Conservation (phyloP, 345 rosid genomes). For the Euphorbia peplus region DNA sequence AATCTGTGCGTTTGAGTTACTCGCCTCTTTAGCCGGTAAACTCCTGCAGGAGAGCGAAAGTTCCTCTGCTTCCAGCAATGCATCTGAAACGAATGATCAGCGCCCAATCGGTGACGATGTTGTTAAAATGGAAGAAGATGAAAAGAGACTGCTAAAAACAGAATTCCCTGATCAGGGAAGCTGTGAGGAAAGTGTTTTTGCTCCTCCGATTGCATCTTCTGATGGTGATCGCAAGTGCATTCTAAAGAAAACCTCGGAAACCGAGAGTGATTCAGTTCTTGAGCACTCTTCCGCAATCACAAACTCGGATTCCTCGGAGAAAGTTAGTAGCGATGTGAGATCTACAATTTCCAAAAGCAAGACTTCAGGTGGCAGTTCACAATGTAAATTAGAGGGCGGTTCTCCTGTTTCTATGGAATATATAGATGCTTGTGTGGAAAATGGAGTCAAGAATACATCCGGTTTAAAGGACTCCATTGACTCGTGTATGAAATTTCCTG, state of each 20-base stretch:
- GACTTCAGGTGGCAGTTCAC: constrained; percentile 17
- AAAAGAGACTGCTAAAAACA: constrained; percentile 37
- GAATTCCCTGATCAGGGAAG: constrained; percentile 46
- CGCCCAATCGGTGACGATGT: constrained; percentile 28
- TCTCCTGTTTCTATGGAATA: constrained; percentile 33
- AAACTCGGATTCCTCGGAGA: constrained; percentile 28
- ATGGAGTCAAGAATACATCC: constrained; percentile 23
- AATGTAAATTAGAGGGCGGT: constrained; percentile 26
- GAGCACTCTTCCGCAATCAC: constrained; percentile 28
- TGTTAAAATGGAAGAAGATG: constrained; percentile 40
- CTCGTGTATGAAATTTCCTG: constrained; percentile 29
- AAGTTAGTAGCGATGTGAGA: constrained; percentile 29
- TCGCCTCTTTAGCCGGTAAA: constrained; percentile 88
- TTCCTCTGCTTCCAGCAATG: constrained; percentile 69
- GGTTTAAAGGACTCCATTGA: constrained; percentile 39
- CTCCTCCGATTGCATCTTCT: constrained; percentile 30
- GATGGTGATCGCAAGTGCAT: constrained; percentile 28
- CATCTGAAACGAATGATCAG: constrained; percentile 52
- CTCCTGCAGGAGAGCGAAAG: constrained; percentile 76
- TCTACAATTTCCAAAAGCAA: constrained; percentile 24
- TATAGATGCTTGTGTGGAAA: constrained; percentile 28
- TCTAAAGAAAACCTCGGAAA: constrained; percentile 24
- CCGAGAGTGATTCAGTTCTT: constrained; percentile 33
- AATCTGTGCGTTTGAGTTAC: constrained; percentile 73
- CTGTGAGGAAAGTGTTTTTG: constrained; percentile 32